Evolutionary conservation across 176 grass and related monocot genomes (phyloP), one percentile per base, ranked within the genome.

Genomic region (Otatea glauca): DNA sequence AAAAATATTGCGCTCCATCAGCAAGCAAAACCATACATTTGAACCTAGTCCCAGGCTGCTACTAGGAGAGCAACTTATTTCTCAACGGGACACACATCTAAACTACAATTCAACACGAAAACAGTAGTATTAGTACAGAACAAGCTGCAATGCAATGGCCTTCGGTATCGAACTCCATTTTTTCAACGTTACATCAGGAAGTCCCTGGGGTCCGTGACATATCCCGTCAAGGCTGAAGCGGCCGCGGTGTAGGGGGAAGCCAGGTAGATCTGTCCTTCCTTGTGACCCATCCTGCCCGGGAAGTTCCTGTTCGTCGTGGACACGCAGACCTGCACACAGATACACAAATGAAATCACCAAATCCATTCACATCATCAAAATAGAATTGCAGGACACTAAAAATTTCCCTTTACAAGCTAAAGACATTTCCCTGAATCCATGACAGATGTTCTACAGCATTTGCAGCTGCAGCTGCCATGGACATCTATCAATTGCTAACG

Each of bases 221-320:
- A 95, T 35, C 93, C 96, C 0, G 91, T 94, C 81, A 98, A 79
- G 12, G 93, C 96, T 5, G 96, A 98, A 25, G 96, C 91, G 0
- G 89, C 93, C 0, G 89, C 93, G 0, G 91, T 98, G 78, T 84
- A 98, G 4, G 96, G 96, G 6, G 96, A 95, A 8, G 96, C 96
- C 5, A 98, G 86, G 88, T 98, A 98, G 65, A 98, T 94, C 88
- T 95, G 93, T 23, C 96, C 96, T 78, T 98, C 96, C 83, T 98
- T 94, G 66, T 98, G 91, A 9, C 93, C 96, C 96, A 98, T 98
- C 81, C 93, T 94, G 75, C 96, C 96, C 0, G 93, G 96, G 83
- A 98, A 98, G 61, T 98, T 98, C 65, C 93, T 90, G 74, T 98
- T 98, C 45, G 96, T 98, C 21, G 96, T 98, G 23, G 93, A 94